phyloP scores from a whole-genome alignment of 2,329 filamentous ascomycete genomes.

The Curvularia sp. region DNA sequence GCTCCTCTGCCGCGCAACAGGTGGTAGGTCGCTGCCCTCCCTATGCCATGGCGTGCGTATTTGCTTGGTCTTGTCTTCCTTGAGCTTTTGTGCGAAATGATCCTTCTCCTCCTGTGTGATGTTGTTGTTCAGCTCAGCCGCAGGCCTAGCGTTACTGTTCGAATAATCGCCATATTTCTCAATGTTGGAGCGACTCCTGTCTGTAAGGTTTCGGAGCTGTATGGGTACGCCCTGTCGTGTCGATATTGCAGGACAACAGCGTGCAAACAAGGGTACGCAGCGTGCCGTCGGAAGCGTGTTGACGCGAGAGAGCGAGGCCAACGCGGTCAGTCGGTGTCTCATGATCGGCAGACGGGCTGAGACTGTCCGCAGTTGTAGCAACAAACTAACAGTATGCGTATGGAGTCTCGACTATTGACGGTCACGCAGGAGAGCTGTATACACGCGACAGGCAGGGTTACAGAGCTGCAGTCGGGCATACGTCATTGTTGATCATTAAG shows the following conservation, averaged over 20 bases:
- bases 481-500: constrained; percentile 16
- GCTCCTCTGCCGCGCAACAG: constrained; percentile 59
- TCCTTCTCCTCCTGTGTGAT: constrained; percentile 56
- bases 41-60: constrained; percentile 71
- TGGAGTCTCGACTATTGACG: constrained; percentile 3
- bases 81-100: constrained; percentile 53
- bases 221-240: not conserved
- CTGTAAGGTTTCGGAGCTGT: constrained; percentile 11
- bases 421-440: constrained; percentile 6
- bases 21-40: constrained; percentile 65
- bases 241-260: constrained; percentile 7
- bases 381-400: constrained; percentile 5
- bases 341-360: constrained; percentile 24
- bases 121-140: constrained; percentile 52
- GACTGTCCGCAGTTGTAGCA: not conserved
- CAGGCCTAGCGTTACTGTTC: constrained; percentile 48
- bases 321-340: constrained; percentile 42
- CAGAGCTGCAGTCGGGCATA: constrained; percentile 3
- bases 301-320: constrained; percentile 30
- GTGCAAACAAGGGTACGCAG: constrained; percentile 13
- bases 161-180: constrained; percentile 32
- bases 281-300: constrained; percentile 22
- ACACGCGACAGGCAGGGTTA: constrained; percentile 18
- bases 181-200: constrained; percentile 7
- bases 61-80: constrained; percentile 62